These are phyloP conservation scores for Bisporella sp. DNA, from an alignment of 2,329 filamentous ascomycete genomes.

Conservation along the genomic window DNA sequence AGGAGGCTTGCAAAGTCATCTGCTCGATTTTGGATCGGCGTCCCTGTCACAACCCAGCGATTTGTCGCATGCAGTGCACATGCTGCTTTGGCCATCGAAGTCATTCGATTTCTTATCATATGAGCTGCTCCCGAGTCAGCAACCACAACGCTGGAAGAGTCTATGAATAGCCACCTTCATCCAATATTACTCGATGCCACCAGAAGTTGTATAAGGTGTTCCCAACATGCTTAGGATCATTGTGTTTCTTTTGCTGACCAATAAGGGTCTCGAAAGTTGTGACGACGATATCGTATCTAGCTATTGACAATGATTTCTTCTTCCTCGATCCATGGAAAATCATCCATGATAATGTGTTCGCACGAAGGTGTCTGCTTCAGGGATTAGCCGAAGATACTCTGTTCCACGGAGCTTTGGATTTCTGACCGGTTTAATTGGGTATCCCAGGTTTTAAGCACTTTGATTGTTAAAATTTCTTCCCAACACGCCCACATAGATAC, in stretches of 20 bases:
- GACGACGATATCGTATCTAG: no score
- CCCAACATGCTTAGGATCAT: constrained; percentile 25
- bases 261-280: no score
- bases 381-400: no score
- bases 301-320: no score
- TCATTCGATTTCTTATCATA: constrained; percentile 9
- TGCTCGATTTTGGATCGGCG: constrained; percentile 41
- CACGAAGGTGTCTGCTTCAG: no score
- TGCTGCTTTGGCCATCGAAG: constrained; percentile 29
- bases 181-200: constrained; percentile 36
- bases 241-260: constrained; percentile 7
- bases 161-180: constrained; percentile 33
- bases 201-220: constrained; percentile 28
- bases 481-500: no score
- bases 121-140: constrained; percentile 6
- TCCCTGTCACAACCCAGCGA: constrained; percentile 43
- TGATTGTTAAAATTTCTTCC: no score
- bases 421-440: no score
- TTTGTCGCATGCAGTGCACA: constrained; percentile 30
- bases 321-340: no score
- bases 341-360: no score
- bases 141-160: background rate
- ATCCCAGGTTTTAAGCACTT: no score
- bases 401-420: no score
- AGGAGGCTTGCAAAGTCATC: constrained; percentile 36